Evolutionary conservation across 2,329 filamentous ascomycete genomes (phyloP).

Genomic region (Acephala macrosclerotiorum): DNA sequence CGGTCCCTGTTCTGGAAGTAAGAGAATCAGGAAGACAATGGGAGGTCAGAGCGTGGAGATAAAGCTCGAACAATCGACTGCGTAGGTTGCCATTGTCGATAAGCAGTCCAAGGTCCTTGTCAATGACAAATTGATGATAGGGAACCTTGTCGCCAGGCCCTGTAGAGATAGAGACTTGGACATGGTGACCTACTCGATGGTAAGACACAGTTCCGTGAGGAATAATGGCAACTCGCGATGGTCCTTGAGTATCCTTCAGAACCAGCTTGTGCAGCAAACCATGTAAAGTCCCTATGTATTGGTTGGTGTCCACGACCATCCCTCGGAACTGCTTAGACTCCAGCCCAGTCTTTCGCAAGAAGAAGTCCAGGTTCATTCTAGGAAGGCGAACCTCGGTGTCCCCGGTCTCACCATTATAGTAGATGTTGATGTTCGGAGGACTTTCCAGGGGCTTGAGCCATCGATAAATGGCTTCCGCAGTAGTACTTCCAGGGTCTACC

Average conservation of each 20-base stretch:
- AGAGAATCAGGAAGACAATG: slow-evolving; percentile 48
- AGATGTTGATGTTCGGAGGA: slow-evolving; percentile 46
- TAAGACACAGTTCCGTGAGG: slow-evolving; percentile 45
- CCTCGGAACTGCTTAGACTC: slow-evolving; percentile 58
- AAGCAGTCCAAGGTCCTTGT: slow-evolving; percentile 57
- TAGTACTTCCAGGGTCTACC: slow-evolving; percentile 47
- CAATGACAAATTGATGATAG: slow-evolving; percentile 56
- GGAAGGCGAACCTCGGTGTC: slow-evolving; percentile 51
- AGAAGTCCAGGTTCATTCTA: slow-evolving; percentile 56
- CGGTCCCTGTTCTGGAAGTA: slow-evolving; percentile 56
- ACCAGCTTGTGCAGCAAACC: slow-evolving; percentile 60
- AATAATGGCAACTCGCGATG: slow-evolving; percentile 48
- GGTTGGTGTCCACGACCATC: slow-evolving; percentile 55
- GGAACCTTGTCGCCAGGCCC: slow-evolving; percentile 17
- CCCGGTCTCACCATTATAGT: slow-evolving; percentile 28
- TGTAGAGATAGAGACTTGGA: slow-evolving; percentile 47
- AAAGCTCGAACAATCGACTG: slow-evolving; percentile 58
- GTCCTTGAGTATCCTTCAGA: slow-evolving; percentile 42
- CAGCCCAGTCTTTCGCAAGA: slow-evolving; percentile 44
- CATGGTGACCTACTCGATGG: slow-evolving; percentile 39
- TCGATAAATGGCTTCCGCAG: slow-evolving; percentile 42
- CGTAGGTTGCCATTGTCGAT: slow-evolving; percentile 57
- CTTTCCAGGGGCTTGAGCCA: slow-evolving; percentile 50
- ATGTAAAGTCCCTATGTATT: slow-evolving; percentile 55
- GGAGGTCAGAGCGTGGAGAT: slow-evolving; percentile 63